These are phyloP conservation scores for Trametes maxima DNA, from an alignment of 768 basidiomycete genomes.

Conservation along the genomic window DNA sequence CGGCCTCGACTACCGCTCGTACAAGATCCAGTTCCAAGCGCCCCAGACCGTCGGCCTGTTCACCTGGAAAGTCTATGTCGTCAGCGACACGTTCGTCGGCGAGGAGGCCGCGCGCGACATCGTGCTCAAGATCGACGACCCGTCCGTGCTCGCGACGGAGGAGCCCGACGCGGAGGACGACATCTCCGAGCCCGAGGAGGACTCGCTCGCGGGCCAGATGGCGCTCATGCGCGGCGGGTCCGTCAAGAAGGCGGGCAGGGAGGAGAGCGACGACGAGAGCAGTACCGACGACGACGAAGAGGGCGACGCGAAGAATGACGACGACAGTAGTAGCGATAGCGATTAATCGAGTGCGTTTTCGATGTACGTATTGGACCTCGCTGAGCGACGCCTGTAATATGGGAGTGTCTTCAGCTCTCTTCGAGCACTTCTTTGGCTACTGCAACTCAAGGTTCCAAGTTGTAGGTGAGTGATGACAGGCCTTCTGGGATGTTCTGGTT, in stretches of 20 bases:
- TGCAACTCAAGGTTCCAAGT: too few relatives aligned
- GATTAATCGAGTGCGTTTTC: constrained; percentile 34
- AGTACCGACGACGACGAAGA: constrained; percentile 51
- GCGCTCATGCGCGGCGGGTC: constrained; percentile 88
- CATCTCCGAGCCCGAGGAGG: constrained; percentile 98
- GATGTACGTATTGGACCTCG: not conserved
- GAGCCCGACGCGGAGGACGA: constrained; percentile 80
- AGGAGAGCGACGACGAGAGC: constrained; percentile 54
- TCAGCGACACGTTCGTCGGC: constrained; percentile 89
- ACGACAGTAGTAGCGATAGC: constrained; percentile 52
- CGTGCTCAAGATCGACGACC: constrained; percentile 80
- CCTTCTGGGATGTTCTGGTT: too few relatives aligned
- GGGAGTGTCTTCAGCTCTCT: too few relatives aligned
- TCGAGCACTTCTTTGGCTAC: too few relatives aligned
- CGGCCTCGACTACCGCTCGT: constrained; percentile 69
- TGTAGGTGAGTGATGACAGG: too few relatives aligned
- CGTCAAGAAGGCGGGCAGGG: constrained; percentile 71
- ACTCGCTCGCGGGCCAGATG: constrained; percentile 96
- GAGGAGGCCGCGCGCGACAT: constrained; percentile 75
- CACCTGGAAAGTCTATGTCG: constrained; percentile 84
- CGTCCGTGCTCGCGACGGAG: constrained; percentile 55
- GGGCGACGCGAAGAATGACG: constrained; percentile 43
- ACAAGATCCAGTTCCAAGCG: constrained; percentile 94
- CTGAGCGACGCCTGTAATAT: too few relatives aligned
- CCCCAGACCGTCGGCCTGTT: constrained; percentile 83